Base-by-base conservation (phyloP, 805 yeast species). In the Tetrapisispora namnaoensis region DNA sequence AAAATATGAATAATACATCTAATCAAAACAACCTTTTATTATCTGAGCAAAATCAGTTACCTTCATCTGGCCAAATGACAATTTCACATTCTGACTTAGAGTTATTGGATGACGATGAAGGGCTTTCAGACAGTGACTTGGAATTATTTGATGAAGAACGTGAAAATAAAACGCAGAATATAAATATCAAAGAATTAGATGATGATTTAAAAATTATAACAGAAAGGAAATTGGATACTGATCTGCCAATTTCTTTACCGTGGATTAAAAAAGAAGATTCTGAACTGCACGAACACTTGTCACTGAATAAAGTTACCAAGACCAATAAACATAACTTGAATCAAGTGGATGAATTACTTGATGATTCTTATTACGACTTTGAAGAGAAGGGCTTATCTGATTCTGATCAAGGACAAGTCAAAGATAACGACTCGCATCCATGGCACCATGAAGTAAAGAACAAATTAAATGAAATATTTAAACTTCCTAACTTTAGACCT, bases 361-460 rank as follows among this genome's bases (percentile, higher is more conserved):
- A 60, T 18, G 62, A 60, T 21, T 65, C 59, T 32, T 51, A 51
- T 18, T 59, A 61, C 17, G 45, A 59, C 24, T 47, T 55, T 22
- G 58, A 55, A 32, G 51, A 51, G 1, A 46, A 47, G 20, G 52
- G 55, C 2, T 55, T 48, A 17, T 41, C 37, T 17, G 45, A 49
- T 11, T 20, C 42, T 7, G 49, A 49, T 27, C 44, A 44, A 17
- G 14, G 13, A 36, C 4, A 49, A 43, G 32, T 46, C 46, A 7
- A 28, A 17, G 20, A 6, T 4, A 17, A 22, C 5, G 20, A 35
- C 10, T 38, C 48, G 9, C 55, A 62, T 50, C 68, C 68, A 2
- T 91, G 95, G 83, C 76, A 93, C 1, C 59, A 68, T 2, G 97
- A 90, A 49, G 82, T 87, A 0, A 72, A 76, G 57, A 63, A 65